Base-by-base conservation (phyloP, 1,284 basidiomycete species). In the Marasmius oreades region DNA sequence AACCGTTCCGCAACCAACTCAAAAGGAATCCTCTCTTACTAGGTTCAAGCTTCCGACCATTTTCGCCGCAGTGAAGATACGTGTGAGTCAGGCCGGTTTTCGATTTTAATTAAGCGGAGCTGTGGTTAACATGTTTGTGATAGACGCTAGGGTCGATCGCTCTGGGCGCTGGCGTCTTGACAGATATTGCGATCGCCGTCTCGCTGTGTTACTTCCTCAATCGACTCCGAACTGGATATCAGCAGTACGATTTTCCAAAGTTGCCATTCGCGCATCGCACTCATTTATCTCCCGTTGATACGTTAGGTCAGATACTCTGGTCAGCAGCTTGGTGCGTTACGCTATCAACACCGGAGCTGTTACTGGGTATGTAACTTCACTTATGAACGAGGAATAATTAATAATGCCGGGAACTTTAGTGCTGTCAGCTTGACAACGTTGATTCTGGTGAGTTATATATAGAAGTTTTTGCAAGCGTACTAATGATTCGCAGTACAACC, bases 341-440 rank as follows among this genome's bases (percentile, higher is more conserved):
- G 77, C 77, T 11, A 75, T 85, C 55, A 84, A 83, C 60, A 85
- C 82, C 0, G 83, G 86, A 16, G 69, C 76, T 7, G 51, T 88
- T 39, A 87, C 85, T 10, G 80, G 80, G 84, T 84, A 66, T 51
- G 66, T 53, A 16, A 18, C 47, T 22, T 16, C n/a, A n/a, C 47
- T 2, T 18, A 5, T 16, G 26, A 31, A n/a, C n/a, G 47, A 4
- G 23, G 12, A 31, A 8, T 52, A 26, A 22, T 46, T 37, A 42
- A 26, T 50, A 33, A 28, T 26, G 12, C 28, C 11, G 53, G 16
- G 26, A 22, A 46, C 47, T 56, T 23, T 64, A 87, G 85, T 58
- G 76, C 80, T 18, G 70, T 80, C 66, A 88, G 85, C 66, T 63
- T 83, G 36, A 70, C 78, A 10, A 84, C 81, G 0, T 58, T 88